These are phyloP conservation scores for Acanthamoeba healyi DNA, from an alignment of 208 protist species.

Conservation along the genomic window DNA sequence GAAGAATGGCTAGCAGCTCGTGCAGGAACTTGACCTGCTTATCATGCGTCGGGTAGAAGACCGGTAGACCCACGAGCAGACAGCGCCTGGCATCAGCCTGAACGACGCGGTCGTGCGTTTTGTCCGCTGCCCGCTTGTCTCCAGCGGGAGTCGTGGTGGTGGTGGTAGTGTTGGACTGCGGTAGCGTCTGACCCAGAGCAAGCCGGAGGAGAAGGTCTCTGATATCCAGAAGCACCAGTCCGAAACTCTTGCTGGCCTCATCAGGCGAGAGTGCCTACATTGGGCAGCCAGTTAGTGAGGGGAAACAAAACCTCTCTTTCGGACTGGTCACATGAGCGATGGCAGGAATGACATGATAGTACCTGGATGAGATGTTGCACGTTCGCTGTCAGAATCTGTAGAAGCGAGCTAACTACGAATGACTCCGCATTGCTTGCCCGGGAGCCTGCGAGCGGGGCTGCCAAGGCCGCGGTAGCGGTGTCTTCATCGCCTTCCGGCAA, in stretches of 20 bases:
- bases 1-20: not conserved
- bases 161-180: not conserved
- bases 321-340: no score
- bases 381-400: conserved; percentile 16
- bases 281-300: not conserved
- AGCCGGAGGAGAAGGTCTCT: conserved; percentile 13
- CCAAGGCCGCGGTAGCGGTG: not conserved
- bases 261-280: not conserved
- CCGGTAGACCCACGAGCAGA: not conserved
- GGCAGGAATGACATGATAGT: not conserved
- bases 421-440: not conserved
- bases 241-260: conserved; percentile 19
- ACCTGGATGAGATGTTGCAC: conserved; percentile 33
- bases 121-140: conserved; percentile 2
- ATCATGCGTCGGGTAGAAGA: conserved; percentile 38
- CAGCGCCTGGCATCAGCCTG: conserved; percentile 22
- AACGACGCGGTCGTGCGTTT: conserved; percentile 15
- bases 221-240: conserved; percentile 43
- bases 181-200: not conserved
- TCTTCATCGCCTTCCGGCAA: not conserved
- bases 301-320: not conserved
- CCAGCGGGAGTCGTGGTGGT: not conserved
- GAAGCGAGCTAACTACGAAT: conserved; percentile 46
- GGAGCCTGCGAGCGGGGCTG: not conserved
- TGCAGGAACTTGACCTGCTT: conserved; percentile 38